Evolutionary conservation across 192 early-diverging fungal genomes (phyloP).

Genomic region (Chytriomyces sp.): DNA sequence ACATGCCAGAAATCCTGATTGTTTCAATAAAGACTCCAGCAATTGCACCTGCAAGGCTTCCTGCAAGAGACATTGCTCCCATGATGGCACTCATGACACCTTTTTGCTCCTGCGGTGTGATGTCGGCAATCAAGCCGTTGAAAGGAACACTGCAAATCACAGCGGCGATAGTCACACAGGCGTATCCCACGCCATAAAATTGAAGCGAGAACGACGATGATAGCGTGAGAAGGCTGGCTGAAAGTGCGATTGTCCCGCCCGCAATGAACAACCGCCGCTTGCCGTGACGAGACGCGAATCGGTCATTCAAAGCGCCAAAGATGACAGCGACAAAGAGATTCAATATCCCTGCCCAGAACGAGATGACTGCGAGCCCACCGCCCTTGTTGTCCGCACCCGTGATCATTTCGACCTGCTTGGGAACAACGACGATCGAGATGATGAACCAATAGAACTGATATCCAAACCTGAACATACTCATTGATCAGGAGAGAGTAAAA

Average conservation of each 20-base stretch:
- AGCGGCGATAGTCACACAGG: conserved; percentile 30
- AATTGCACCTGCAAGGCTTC: conserved; percentile 45
- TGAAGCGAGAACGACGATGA: conserved; percentile 20
- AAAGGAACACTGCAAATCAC: conserved; percentile 46
- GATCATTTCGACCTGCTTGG: conserved; percentile 39
- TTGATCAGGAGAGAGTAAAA: background rate
- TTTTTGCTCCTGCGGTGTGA: conserved; percentile 45
- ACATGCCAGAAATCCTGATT: conserved; percentile 26
- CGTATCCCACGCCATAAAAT: conserved; percentile 40
- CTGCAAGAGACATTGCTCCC: conserved; percentile 45
- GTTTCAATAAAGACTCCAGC: conserved; percentile 38
- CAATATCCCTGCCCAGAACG: conserved; percentile 37
- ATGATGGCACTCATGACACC: conserved; percentile 41
- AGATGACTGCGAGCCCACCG: conserved; percentile 38
- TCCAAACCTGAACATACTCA: conserved; percentile 6
- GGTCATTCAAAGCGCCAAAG: conserved; percentile 47
- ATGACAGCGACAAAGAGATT: conserved; percentile 42
- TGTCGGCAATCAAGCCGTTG: conserved; percentile 49
- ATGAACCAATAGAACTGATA: conserved; percentile 50
- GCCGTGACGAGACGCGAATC: conserved; percentile 27
- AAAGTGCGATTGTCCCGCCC: conserved; percentile 37
- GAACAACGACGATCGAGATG: conserved; percentile 39
- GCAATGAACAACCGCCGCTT: conserved; percentile 40
- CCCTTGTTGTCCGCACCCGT: conserved; percentile 43
- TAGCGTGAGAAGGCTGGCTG: conserved; percentile 33